Percentiles rank a stretch among this genome's conserved stretches.
These are phyloP conservation scores for Phytomonas francai DNA, from an alignment of 208 protist species.

Conservation along the genomic window DNA sequence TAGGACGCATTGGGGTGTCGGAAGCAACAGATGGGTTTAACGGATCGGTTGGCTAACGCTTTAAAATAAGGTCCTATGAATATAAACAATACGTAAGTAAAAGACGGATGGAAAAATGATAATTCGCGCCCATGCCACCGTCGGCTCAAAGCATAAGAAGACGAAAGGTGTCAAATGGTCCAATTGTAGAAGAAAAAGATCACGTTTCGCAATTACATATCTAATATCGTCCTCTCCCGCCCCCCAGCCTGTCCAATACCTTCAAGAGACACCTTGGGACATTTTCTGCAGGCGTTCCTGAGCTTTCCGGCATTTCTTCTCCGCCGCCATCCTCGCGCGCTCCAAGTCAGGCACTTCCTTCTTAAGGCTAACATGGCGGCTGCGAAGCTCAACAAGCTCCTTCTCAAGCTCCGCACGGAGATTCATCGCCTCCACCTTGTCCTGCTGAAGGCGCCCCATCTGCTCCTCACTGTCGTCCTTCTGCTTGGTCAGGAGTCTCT, in stretches of 20 bases:
- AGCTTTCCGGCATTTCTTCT: constrained; percentile 67
- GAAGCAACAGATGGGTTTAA: neutral
- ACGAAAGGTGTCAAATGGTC: neutral
- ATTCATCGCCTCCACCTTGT: constrained; percentile 59
- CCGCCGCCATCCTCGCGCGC: constrained; percentile 32
- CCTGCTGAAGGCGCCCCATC: constrained; percentile 31
- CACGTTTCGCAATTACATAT: neutral
- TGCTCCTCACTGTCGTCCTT: constrained; percentile 31
- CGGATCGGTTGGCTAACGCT: neutral
- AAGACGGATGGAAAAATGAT: neutral
- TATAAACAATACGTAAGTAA: neutral
- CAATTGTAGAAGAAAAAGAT: neutral
- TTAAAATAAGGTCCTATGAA: neutral
- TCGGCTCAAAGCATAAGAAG: neutral
- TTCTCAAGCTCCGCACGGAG: constrained; percentile 57
- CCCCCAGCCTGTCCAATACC: neutral
- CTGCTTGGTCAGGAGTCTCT: constrained; percentile 37
- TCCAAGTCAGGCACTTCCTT: constrained; percentile 47
- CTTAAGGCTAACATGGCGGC: constrained; percentile 39
- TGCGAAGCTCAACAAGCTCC: constrained; percentile 49
- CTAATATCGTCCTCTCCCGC: neutral
- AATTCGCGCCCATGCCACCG: neutral
- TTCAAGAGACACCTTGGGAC: neutral
- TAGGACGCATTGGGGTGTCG: neutral
- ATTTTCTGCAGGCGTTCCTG: constrained; percentile 20